Evolutionary conservation across 805 yeast genomes (phyloP).

Genomic region (Candida berthetii): DNA sequence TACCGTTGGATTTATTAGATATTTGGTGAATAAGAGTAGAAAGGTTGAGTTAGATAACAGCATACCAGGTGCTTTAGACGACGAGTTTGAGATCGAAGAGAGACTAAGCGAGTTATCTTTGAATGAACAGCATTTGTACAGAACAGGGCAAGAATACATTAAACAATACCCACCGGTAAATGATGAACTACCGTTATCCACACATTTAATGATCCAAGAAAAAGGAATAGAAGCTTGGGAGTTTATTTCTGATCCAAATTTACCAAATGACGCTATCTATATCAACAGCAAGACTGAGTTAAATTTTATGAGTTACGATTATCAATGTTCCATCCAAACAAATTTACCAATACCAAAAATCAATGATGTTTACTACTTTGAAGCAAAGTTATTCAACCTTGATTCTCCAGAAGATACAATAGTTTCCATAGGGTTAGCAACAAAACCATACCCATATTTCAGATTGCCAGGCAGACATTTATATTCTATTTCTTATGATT

Average conservation of each 20-base stretch:
- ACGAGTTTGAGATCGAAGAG: conserved; percentile 51
- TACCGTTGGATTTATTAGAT: neutral
- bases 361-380: conserved; percentile 52
- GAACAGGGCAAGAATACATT: conserved; percentile 34
- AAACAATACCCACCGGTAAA: neutral
- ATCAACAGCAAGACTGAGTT: conserved; percentile 35
- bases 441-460: conserved; percentile 90
- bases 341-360: conserved; percentile 48
- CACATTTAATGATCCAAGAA: conserved; percentile 46
- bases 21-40: neutral
- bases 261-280: conserved; percentile 38
- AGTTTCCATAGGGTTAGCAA: conserved; percentile 73
- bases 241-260: conserved; percentile 35
- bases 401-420: conserved; percentile 43
- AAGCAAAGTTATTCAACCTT: conserved; percentile 72
- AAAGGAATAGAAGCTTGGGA: conserved; percentile 79
- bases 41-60: conserved; percentile 27
- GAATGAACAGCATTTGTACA: conserved; percentile 44
- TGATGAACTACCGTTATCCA: conserved; percentile 15
- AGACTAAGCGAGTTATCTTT: conserved; percentile 59
- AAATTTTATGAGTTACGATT: conserved; percentile 22
- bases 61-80: conserved; percentile 57
- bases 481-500: conserved; percentile 82
- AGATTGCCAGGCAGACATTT: conserved; percentile 89
- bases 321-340: conserved; percentile 60